Base-by-base conservation (phyloP, 2,329 filamentous ascomycete genomes). In the Colletotrichum euphorbiae region DNA sequence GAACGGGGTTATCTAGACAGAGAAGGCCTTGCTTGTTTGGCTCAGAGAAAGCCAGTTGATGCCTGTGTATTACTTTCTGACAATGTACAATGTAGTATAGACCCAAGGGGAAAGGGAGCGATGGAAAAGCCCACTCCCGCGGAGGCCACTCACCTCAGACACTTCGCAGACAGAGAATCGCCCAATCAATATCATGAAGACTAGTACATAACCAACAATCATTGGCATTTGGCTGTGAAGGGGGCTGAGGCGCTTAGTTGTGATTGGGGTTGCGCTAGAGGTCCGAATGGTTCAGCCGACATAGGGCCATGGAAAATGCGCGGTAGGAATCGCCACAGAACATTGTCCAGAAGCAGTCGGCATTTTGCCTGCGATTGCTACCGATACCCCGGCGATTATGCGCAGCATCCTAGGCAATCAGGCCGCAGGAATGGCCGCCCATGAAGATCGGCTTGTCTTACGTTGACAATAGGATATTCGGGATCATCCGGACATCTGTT, bases 111-210 rank as follows among this genome's bases (percentile, higher is more conserved):
- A 17, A 56, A 71, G 43, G 57, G 24, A 28, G 17, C 55, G 71
- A 72, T 71, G 70, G 31, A 17, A 52, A 70, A 75, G 70, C 71
- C 72, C 70, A 70, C 72, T 73, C 70, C 71, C 71, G 72, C 70
- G 71, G 73, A 75, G 73, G 75, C 75, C 75, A 79, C 77, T 80
- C 77, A 77, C 74, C 78, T 77, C 75, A 76, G 40, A 61, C 38
- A 50, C 21, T 60, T 61, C 40, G 59, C 7, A 65, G 46, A 58
- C 42, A 48, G 21, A 54, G 36, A 54, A 54, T 28, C 46, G 58
- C 40, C 54, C 61, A 59, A 59, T 50, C 61, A 59, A 68, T 31
- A 46, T 55, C 17, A 62, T 17, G 46, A 64, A 63, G 17, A 57
- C 17, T 21, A 52, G 28, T 31, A 15, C 19, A 40, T n/a, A 40